A percentile compares a stretch with the other conserved stretches of the same genome.
Evolutionary conservation across 805 yeast genomes (phyloP).

Genomic region (Priceomyces carsonii): DNA sequence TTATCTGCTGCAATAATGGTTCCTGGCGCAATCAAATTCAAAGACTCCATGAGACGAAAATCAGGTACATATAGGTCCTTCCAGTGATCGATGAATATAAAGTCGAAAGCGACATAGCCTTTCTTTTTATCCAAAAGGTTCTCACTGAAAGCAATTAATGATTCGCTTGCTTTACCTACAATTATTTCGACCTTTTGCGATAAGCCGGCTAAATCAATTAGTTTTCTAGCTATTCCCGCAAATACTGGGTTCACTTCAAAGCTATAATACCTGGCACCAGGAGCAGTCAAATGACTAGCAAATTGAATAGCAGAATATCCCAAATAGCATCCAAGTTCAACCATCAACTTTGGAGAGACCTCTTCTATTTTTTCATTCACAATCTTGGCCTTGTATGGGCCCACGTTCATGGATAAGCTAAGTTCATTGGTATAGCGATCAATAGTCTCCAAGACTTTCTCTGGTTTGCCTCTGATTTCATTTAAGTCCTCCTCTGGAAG

Average conservation of each 20-base stretch:
- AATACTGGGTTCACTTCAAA: conserved; percentile 31
- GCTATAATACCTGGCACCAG: conserved; percentile 30
- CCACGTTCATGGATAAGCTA: conserved; percentile 31
- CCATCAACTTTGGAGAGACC: conserved; percentile 23
- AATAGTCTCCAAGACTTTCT: conserved; percentile 28
- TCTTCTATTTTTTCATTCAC: conserved; percentile 23
- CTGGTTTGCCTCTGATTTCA: conserved; percentile 29
- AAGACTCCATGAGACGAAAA: conserved; percentile 40
- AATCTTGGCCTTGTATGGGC: conserved; percentile 27
- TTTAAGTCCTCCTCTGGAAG: conserved; percentile 24
- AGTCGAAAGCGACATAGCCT: conserved; percentile 26
- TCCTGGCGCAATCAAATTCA: conserved; percentile 40
- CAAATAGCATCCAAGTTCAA: conserved; percentile 35
- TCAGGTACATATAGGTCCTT: conserved; percentile 42
- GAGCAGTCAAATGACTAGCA: conserved; percentile 23
- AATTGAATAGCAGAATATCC: conserved; percentile 41
- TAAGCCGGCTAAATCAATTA: conserved; percentile 37
- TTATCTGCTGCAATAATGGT: conserved; percentile 42
- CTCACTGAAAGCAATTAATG: conserved; percentile 25
- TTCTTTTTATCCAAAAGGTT: conserved; percentile 9
- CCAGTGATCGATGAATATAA: conserved; percentile 43
- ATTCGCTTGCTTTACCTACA: conserved; percentile 32
- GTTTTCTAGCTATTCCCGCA: conserved; percentile 28
- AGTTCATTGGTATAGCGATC: conserved; percentile 21
- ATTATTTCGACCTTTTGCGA: conserved; percentile 27